These are phyloP conservation scores for Collariella sp. DNA, from an alignment of 495 filamentous ascomycete genomes.

Conservation along the genomic window DNA sequence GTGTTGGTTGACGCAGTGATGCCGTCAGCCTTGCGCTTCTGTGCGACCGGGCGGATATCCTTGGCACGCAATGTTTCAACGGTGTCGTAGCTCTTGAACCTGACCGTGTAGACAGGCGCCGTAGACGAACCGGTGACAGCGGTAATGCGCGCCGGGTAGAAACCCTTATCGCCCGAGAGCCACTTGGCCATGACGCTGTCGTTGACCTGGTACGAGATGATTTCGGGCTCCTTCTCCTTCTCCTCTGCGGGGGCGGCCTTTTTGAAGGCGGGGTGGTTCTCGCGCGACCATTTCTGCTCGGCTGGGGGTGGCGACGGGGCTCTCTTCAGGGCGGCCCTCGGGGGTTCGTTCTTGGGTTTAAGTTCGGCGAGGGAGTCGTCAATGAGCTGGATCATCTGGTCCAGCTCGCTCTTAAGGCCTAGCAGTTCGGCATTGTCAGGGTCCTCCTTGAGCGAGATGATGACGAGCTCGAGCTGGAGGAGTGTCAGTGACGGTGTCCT, in stretches of 20 bases:
- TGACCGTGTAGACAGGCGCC: constrained; percentile 85
- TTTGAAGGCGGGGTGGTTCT: constrained; percentile 62
- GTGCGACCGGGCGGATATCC: constrained; percentile 74
- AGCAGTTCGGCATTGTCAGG: constrained; percentile 75
- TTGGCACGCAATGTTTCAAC: constrained; percentile 78
- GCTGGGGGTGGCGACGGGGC: constrained; percentile 32
- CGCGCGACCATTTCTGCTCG: constrained; percentile 62
- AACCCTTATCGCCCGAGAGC: constrained; percentile 78
- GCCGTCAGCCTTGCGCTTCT: constrained; percentile 88
- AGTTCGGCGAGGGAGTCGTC: constrained; percentile 74
- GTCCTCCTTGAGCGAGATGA: constrained; percentile 67
- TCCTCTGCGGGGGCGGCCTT: constrained; percentile 42
- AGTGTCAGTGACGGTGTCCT: constrained; percentile 5
- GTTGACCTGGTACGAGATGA: constrained; percentile 68
- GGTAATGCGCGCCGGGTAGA: constrained; percentile 89
- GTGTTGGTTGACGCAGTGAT: constrained; percentile 48
- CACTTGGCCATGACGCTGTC: constrained; percentile 85
- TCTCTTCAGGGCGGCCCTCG: constrained; percentile 41
- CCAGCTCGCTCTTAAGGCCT: constrained; percentile 70
- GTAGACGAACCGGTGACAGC: constrained; percentile 84
- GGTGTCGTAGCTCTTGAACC: constrained; percentile 81
- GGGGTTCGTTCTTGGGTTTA: constrained; percentile 34
- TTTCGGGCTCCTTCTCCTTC: constrained; percentile 36
- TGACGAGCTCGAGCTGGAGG: constrained; percentile 68
- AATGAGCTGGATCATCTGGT: constrained; percentile 72